Conservation (phyloP, 1,284 basidiomycete species). For the Malassezia dermatis region DNA sequence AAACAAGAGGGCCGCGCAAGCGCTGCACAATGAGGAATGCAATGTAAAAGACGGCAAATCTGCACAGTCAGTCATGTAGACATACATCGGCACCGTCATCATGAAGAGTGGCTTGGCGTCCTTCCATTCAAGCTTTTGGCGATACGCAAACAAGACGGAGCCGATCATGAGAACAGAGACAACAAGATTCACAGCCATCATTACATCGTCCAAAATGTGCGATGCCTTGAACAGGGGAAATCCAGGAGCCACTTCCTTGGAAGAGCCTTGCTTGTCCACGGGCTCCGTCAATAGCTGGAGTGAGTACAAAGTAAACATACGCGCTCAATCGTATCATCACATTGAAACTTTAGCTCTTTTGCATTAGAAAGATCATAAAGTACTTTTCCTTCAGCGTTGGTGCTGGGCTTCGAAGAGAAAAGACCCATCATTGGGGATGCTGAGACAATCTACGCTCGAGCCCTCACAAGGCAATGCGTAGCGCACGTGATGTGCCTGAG, state of each 20-base stretch:
- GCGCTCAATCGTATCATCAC: conserved; percentile 14
- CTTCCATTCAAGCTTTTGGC: conserved; percentile 40
- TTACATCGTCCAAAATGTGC: conserved; percentile 33
- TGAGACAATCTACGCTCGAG: not conserved
- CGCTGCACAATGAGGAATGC: conserved; percentile 27
- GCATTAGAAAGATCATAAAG: conserved; percentile 3
- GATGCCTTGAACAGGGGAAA: conserved; percentile 24
- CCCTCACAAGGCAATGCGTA: not conserved
- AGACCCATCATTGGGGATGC: not conserved
- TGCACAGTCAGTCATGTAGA: not conserved
- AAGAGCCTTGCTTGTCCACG: not conserved
- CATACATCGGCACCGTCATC: conserved; percentile 29
- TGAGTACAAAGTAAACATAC: conserved; percentile 5
- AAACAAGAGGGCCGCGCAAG: conserved; percentile 31
- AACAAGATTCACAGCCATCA: conserved; percentile 28
- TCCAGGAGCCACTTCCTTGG: not conserved
- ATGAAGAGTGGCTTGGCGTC: conserved; percentile 29
- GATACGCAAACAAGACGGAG: conserved; percentile 32
- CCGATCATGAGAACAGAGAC: conserved; percentile 40
- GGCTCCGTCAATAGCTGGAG: conserved; percentile 5
- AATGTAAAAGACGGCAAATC: conserved; percentile 24
- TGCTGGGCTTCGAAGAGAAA: not conserved
- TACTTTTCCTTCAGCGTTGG: not conserved
- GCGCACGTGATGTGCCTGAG: conserved; percentile 3
- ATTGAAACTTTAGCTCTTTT: conserved; percentile 12